Conservation (phyloP, 108 stramenopile species). For the Cylindrotheca closterium region DNA sequence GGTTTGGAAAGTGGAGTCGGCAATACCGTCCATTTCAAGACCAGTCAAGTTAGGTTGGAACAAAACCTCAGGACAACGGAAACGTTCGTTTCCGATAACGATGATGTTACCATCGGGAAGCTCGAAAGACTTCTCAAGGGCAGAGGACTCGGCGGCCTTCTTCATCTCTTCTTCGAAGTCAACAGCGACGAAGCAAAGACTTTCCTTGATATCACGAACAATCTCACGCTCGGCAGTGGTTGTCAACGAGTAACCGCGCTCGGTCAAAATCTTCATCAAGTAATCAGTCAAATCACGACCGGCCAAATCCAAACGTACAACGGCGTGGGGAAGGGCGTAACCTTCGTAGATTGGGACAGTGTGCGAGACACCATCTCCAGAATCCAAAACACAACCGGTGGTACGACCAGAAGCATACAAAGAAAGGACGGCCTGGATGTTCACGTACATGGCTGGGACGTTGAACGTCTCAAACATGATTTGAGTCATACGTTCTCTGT, state of each 20-base stretch:
- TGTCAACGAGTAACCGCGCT: constrained; percentile 89
- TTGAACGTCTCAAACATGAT: constrained; percentile 99
- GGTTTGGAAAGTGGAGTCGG: constrained; percentile 7
- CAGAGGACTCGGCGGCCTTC: constrained; percentile 86
- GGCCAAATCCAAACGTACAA: constrained; percentile 88
- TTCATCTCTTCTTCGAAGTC: constrained; percentile 92
- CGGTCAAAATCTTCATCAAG: constrained; percentile 93
- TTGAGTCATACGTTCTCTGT: constrained; percentile 99
- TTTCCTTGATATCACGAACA: constrained; percentile 91
- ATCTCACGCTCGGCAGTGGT: constrained; percentile 91
- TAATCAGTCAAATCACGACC: constrained; percentile 95
- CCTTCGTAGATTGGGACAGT: constrained; percentile 97
- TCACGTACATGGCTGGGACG: constrained; percentile 99
- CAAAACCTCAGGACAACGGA: constrained; percentile 37
- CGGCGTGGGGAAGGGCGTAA: constrained; percentile 93
- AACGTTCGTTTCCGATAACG: constrained; percentile 89
- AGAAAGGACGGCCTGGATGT: constrained; percentile 98
- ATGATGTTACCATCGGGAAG: constrained; percentile 90
- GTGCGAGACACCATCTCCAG: constrained; percentile 94
- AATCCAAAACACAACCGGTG: constrained; percentile 94
- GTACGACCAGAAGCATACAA: constrained; percentile 95
- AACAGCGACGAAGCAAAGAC: constrained; percentile 86
- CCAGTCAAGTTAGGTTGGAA: constrained; percentile 95
- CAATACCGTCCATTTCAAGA: constrained; percentile 48
- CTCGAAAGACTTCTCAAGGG: constrained; percentile 88